Evolutionary conservation across 2,329 filamentous ascomycete genomes (phyloP), one percentile per base, ranked within the genome.

Genomic region (Ramichloridium luteum): DNA sequence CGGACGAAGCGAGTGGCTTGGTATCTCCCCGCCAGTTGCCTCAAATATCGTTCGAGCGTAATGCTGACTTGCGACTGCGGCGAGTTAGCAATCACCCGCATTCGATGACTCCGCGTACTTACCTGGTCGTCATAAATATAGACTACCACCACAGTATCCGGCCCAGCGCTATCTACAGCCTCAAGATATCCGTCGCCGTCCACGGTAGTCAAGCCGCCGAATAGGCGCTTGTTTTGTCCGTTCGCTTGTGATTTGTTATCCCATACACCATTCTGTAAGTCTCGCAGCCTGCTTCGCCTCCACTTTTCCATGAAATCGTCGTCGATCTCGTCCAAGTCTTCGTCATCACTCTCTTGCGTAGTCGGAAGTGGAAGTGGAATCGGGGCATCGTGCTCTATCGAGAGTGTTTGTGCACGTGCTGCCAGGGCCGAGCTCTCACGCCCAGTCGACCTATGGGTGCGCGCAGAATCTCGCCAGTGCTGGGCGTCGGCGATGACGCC

Each of bases 101-200:
- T n/a, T n/a, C n/a, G n/a, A n/a, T n/a, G n/a, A n/a, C n/a, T n/a
- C n/a, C 8, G 32, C n/a, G n/a, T 30, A 60, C 74, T 54, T 71
- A 93, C 85, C 65, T 80, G 71, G 39, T 81, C 72, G 51, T 94
- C 85, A 56, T 85, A 90, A 43, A 98, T 85, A 60, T 88, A 92
- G 16, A 98, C 90, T 2, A 94, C 80, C 2, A 96, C 86, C 3
- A 80, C 71, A 0, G 83, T 88, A 28, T 88, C 81, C 28, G 76
- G 61, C 23, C 75, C 68, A 4, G 88, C 83, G 59, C 84, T 90
- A 61, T 98, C 90, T 46, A 96, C 84, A 34, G 88, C 86, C 57
- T 96, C 86, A n/a, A 98, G 70, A 50, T 93, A 98, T 12, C 86
- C 90, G 42, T 80, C 65, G 5, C 84, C 88, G 62, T 96, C 86